Conservation (phyloP, 805 yeast genomes). For the Kluyveromyces siamensis region DNA sequence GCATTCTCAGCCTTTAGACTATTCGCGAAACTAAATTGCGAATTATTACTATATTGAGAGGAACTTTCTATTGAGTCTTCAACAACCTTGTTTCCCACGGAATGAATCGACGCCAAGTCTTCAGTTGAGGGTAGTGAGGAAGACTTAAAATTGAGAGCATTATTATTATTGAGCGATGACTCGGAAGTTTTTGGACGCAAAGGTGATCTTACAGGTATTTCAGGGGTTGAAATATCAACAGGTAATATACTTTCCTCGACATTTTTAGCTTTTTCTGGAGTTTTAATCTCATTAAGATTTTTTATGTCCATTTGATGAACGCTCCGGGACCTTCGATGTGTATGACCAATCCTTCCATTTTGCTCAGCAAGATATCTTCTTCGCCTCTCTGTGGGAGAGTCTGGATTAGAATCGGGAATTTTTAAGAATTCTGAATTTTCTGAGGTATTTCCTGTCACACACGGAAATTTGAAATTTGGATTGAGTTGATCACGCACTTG, state of each 20-base stretch:
- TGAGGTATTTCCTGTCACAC: background rate
- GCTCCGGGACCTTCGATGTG: slow-evolving; percentile 26
- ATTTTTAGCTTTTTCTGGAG: background rate
- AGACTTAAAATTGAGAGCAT: background rate
- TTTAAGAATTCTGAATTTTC: slow-evolving; percentile 13
- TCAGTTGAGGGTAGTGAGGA: background rate
- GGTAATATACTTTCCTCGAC: background rate
- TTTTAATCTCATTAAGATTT: slow-evolving; percentile 14
- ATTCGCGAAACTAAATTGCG: background rate
- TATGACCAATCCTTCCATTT: slow-evolving; percentile 8
- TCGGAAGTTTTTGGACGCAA: slow-evolving; percentile 6
- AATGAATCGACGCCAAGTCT: background rate
- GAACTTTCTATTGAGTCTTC: background rate
- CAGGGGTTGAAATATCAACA: background rate
- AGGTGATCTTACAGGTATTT: slow-evolving; percentile 15
- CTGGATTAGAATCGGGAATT: slow-evolving; percentile 1
- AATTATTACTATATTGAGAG: background rate
- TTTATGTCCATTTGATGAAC: slow-evolving; percentile 9
- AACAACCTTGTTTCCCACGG: background rate
- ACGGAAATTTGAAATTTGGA: slow-evolving; percentile 19
- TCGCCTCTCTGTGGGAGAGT: slow-evolving; percentile 11
- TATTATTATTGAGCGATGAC: background rate
- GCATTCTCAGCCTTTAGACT: background rate
- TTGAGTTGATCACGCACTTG: slow-evolving; percentile 11
- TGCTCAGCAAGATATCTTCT: slow-evolving; percentile 8